Evolutionary conservation across 768 basidiomycete genomes (phyloP).

Genomic region (Leccinum incarnatum): DNA sequence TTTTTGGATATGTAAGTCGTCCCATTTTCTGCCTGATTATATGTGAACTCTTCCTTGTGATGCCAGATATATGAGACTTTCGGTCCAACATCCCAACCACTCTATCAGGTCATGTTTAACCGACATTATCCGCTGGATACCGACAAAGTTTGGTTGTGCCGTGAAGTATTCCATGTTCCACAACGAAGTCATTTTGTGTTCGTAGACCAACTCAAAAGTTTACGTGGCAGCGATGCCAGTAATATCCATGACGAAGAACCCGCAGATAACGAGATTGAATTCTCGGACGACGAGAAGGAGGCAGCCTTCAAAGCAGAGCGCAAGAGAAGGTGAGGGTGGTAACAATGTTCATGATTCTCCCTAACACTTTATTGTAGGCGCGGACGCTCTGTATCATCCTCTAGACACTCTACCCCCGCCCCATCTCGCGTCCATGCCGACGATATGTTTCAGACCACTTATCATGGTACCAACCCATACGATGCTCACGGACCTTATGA

Average conservation of each 20-base stretch:
- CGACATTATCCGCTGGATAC: slow-evolving; percentile 59
- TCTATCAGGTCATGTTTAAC: slow-evolving; percentile 86
- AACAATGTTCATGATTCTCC: not conserved
- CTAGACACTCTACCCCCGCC: slow-evolving; percentile 53
- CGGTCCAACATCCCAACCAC: slow-evolving; percentile 85
- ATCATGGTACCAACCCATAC: slow-evolving; percentile 58
- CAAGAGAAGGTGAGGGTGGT: slow-evolving; percentile 53
- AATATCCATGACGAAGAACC: slow-evolving; percentile 95
- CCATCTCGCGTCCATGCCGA: slow-evolving; percentile 54
- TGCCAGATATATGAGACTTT: slow-evolving; percentile 89
- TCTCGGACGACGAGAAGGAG: slow-evolving; percentile 94
- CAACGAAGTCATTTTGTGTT: slow-evolving; percentile 82
- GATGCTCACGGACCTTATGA: slow-evolving; percentile 70
- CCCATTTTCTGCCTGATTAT: slow-evolving; percentile 2
- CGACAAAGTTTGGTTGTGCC: slow-evolving; percentile 50
- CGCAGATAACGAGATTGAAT: slow-evolving; percentile 86
- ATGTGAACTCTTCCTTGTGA: slow-evolving; percentile 13
- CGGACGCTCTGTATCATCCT: slow-evolving; percentile 49
- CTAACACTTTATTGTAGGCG: slow-evolving; percentile 40
- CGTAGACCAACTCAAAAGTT: slow-evolving; percentile 60
- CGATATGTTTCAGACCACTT: slow-evolving; percentile 45
- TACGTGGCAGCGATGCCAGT: slow-evolving; percentile 91
- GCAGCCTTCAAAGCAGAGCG: slow-evolving; percentile 59
- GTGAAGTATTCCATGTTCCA: slow-evolving; percentile 81
- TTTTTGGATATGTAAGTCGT: slow-evolving; percentile 81